A percentile compares a stretch with the other conserved stretches of the same genome.
These are phyloP conservation scores for Zygoascus ofunaensis DNA, from an alignment of 805 yeast genomes.

Conservation along the genomic window DNA sequence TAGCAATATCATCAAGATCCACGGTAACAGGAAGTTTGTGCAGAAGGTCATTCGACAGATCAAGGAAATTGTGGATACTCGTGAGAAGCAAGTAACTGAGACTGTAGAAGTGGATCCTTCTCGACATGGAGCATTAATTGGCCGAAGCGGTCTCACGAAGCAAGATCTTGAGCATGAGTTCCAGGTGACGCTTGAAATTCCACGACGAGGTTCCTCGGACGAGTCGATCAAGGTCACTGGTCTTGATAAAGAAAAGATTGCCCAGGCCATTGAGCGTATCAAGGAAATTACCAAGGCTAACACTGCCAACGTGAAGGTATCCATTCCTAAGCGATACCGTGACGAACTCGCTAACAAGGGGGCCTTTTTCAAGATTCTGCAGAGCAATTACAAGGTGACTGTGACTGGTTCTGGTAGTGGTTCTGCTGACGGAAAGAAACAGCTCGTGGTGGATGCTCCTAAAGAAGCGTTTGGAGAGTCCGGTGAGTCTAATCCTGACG, in stretches of 20 bases:
- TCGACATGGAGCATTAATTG: slow-evolving; percentile 68
- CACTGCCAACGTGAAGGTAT: slow-evolving; percentile 41
- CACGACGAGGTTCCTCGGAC: slow-evolving; percentile 38
- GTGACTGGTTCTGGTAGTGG: slow-evolving; percentile 47
- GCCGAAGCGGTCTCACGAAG: slow-evolving; percentile 71
- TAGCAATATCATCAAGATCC: slow-evolving; percentile 43
- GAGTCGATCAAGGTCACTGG: slow-evolving; percentile 53
- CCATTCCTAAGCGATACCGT: slow-evolving; percentile 50
- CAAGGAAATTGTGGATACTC: slow-evolving; percentile 50
- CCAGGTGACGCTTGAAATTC: slow-evolving; percentile 55
- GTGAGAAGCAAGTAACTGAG: slow-evolving; percentile 35
- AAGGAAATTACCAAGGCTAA: slow-evolving; percentile 51
- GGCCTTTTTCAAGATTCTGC: slow-evolving; percentile 42
- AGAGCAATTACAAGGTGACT: slow-evolving; percentile 39
- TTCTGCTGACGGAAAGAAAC: neutral
- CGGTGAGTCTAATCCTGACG: slow-evolving; percentile 33
- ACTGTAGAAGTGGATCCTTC: slow-evolving; percentile 46
- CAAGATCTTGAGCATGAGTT: slow-evolving; percentile 63
- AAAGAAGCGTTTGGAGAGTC: slow-evolving; percentile 27
- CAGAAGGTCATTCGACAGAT: slow-evolving; percentile 55
- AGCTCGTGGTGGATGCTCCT: slow-evolving; percentile 34
- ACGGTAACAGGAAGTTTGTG: slow-evolving; percentile 72
- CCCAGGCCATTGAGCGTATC: slow-evolving; percentile 53
- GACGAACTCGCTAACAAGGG: slow-evolving; percentile 61
- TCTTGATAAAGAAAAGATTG: slow-evolving; percentile 49